These are phyloP conservation scores for Suillus tomentosus DNA, from an alignment of 768 basidiomycete species.

Conservation along the genomic window DNA sequence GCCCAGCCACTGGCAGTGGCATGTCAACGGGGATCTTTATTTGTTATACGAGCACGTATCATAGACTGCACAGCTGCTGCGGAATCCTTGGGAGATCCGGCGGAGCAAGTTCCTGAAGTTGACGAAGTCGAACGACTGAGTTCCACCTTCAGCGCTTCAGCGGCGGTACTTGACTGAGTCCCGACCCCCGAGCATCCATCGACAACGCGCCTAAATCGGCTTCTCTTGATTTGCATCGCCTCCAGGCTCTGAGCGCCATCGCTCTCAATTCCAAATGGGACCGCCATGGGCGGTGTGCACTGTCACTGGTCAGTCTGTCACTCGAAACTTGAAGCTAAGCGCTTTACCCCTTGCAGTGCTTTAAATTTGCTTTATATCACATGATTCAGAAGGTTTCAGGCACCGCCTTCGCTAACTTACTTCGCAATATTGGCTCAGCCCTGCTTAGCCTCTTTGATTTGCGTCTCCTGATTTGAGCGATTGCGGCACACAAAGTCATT, in stretches of 20 bases:
- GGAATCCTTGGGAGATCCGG: too few species aligned
- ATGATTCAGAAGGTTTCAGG: background rate
- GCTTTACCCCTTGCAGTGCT: conserved; percentile 1
- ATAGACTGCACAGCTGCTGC: background rate
- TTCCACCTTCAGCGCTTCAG: too few species aligned
- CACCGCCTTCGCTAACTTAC: background rate
- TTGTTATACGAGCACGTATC: background rate
- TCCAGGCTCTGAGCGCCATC: background rate
- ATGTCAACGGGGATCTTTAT: background rate
- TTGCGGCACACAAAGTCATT: background rate
- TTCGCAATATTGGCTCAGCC: background rate
- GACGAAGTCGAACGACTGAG: background rate
- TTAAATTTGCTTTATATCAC: background rate
- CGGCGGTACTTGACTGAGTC: background rate
- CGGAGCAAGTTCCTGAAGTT: too few species aligned
- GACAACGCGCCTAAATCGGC: background rate
- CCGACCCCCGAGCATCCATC: background rate
- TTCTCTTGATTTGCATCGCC: background rate
- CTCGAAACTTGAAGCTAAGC: background rate
- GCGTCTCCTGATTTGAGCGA: background rate
- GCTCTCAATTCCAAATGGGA: background rate
- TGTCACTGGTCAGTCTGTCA: background rate
- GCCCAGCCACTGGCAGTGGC: too few species aligned
- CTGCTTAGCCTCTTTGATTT: background rate
- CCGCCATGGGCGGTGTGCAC: background rate